phyloP scores from a whole-genome alignment of 441 rosid species.

The Erysimum cheiri region DNA sequence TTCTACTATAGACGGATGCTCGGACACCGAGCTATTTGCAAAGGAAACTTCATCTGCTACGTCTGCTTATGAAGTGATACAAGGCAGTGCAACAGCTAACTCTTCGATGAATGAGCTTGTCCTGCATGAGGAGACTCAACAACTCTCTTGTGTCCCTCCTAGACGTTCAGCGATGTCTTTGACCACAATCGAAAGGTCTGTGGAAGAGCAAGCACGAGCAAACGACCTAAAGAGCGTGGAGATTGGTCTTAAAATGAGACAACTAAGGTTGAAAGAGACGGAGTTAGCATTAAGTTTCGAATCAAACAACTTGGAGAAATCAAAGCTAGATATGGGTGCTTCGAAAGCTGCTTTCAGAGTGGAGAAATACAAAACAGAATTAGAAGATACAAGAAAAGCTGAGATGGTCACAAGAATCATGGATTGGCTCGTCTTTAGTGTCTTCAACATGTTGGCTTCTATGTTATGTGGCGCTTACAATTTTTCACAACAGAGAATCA shows the following conservation, averaged over 20 bases:
- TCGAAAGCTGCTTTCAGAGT: conserved; percentile 70
- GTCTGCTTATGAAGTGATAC: conserved; percentile 48
- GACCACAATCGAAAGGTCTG: conserved; percentile 56
- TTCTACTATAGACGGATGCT: conserved; percentile 46
- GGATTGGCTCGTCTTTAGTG: conserved; percentile 85
- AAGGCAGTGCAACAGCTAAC: conserved; percentile 44
- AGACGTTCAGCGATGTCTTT: conserved; percentile 46
- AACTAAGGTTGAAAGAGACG: conserved; percentile 59
- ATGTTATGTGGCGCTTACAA: conserved; percentile 69
- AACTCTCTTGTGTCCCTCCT: conserved; percentile 47
- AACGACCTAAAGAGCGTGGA: conserved; percentile 81
- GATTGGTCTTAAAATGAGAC: conserved; percentile 61
- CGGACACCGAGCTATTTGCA: conserved; percentile 27
- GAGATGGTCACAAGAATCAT: conserved; percentile 71
- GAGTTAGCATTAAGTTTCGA: conserved; percentile 60
- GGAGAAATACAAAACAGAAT: conserved; percentile 76
- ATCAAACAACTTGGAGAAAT: conserved; percentile 65
- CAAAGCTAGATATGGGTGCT: conserved; percentile 68
- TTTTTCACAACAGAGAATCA: conserved; percentile 69
- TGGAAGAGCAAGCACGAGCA: conserved; percentile 70
- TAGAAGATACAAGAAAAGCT: conserved; percentile 71
- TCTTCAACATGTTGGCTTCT: conserved; percentile 62
- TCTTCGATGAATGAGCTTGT: conserved; percentile 51
- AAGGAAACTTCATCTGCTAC: conserved; percentile 31
- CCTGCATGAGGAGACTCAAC: conserved; percentile 46